phyloP scores from a whole-genome alignment of 176 grass and related monocot species.

The Pharus latifolius region DNA sequence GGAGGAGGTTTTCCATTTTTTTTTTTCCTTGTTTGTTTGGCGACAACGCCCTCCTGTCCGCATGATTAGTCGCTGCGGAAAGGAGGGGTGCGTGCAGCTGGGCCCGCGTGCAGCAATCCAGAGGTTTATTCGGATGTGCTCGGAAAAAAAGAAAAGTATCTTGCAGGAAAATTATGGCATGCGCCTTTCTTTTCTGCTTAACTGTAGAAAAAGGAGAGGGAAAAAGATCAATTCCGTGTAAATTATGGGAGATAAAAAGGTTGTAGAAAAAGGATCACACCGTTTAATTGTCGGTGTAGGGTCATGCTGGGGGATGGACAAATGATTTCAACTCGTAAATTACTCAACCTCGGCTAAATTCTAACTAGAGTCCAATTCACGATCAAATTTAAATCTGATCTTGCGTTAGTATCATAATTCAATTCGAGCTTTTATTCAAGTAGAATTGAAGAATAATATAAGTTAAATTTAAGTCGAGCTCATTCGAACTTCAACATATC shows the following conservation, averaged over 20 bases:
- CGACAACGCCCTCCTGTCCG: neutral
- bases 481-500: too few relatives aligned
- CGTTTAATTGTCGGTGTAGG: neutral
- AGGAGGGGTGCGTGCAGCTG: neutral
- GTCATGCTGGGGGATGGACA: neutral
- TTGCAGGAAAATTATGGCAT: neutral
- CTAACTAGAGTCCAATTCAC: too few relatives aligned
- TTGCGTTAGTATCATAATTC: too few relatives aligned
- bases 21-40: too few relatives aligned
- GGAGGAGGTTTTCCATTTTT: neutral
- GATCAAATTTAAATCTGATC: too few relatives aligned
- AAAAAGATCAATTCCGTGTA: neutral
- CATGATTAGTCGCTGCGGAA: conserved; percentile 31
- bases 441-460: too few relatives aligned
- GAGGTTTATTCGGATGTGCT: conserved; percentile 31
- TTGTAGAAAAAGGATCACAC: neutral
- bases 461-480: too few relatives aligned
- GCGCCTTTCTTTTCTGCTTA: neutral
- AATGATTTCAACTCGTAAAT: too few relatives aligned
- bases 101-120: conserved; percentile 14
- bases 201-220: neutral
- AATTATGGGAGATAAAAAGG: neutral
- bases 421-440: too few relatives aligned
- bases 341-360: too few relatives aligned
- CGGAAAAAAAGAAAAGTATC: too few relatives aligned